Conservation (phyloP, 1,284 basidiomycete genomes). For the Trichosporon sp. region DNA sequence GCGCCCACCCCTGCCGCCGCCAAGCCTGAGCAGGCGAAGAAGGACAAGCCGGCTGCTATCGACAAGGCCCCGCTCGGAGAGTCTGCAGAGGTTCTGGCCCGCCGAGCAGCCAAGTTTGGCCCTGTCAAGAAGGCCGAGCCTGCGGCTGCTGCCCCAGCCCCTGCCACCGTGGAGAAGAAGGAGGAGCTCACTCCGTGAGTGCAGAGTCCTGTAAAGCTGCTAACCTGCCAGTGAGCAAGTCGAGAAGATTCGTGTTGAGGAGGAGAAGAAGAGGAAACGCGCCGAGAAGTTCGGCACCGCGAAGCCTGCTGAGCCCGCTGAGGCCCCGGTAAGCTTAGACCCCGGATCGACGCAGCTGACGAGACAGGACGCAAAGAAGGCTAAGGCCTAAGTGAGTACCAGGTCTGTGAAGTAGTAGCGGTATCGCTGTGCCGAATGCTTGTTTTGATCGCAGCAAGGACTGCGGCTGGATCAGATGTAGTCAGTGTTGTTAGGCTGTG, state of each 20-base stretch:
- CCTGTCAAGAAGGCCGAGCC: conserved; percentile 34
- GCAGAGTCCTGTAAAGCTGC: not conserved
- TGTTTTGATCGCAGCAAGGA: not conserved
- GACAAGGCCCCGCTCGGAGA: conserved; percentile 34
- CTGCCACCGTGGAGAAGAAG: conserved; percentile 20
- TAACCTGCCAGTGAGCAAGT: conserved; percentile 32
- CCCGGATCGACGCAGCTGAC: not conserved
- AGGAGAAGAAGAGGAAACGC: conserved; percentile 52
- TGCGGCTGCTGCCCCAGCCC: conserved; percentile 11
- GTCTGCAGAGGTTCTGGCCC: conserved; percentile 41
- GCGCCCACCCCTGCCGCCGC: conserved; percentile 10
- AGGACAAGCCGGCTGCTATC: conserved; percentile 30
- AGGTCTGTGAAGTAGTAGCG: not conserved
- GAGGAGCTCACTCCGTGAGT: conserved; percentile 39
- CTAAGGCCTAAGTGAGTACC: conserved; percentile 43
- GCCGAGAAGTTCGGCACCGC: conserved; percentile 48
- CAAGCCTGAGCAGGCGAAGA: conserved; percentile 14
- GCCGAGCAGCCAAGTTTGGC: conserved; percentile 46
- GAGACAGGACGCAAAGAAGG: conserved; percentile 42
- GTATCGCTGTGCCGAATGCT: too few species aligned
- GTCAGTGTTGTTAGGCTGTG: not conserved
- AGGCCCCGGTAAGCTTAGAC: conserved; percentile 28
- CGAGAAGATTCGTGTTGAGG: conserved; percentile 40
- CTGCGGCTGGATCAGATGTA: not conserved
- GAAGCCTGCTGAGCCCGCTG: conserved; percentile 11